Percentiles rank a stretch among this genome's conserved stretches.
Evolutionary conservation across 352 stramenopile species (phyloP).

Genomic region (Globisporangium barbulae): DNA sequence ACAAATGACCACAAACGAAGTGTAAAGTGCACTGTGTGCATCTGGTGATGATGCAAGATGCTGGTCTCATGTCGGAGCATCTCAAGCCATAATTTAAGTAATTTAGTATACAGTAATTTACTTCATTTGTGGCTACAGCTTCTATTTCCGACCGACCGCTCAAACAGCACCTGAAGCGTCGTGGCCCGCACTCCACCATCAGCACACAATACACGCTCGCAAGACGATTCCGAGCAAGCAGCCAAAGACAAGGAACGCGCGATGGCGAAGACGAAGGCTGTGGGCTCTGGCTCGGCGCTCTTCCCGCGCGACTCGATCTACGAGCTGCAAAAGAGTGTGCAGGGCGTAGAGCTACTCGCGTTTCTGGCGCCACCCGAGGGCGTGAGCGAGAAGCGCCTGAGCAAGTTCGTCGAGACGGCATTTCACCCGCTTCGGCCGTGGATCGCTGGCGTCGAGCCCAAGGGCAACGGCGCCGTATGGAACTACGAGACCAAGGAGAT

Average conservation of each 20-base stretch:
- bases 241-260: not conserved
- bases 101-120: no score
- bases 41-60: no score
- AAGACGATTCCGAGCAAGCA: not conserved
- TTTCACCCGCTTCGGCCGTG: slow-evolving; percentile 69
- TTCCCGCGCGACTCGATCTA: slow-evolving; percentile 53
- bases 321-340: slow-evolving; percentile 47
- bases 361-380: slow-evolving; percentile 40
- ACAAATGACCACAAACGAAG: no score
- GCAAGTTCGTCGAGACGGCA: slow-evolving; percentile 53
- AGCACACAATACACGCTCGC: no score
- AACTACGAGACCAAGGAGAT: slow-evolving; percentile 69
- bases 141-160: no score
- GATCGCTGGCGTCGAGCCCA: slow-evolving; percentile 64
- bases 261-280: slow-evolving; percentile 1
- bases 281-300: not conserved
- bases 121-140: no score
- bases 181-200: not conserved
- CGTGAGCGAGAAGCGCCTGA: slow-evolving; percentile 70
- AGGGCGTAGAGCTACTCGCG: slow-evolving; percentile 53
- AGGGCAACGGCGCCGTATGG: slow-evolving; percentile 60
- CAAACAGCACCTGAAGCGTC: no score
- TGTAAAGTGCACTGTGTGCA: no score
- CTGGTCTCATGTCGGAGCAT: no score
- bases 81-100: no score